Conservation (phyloP, 176 grass and related monocot species). For the Musa acuminata region DNA sequence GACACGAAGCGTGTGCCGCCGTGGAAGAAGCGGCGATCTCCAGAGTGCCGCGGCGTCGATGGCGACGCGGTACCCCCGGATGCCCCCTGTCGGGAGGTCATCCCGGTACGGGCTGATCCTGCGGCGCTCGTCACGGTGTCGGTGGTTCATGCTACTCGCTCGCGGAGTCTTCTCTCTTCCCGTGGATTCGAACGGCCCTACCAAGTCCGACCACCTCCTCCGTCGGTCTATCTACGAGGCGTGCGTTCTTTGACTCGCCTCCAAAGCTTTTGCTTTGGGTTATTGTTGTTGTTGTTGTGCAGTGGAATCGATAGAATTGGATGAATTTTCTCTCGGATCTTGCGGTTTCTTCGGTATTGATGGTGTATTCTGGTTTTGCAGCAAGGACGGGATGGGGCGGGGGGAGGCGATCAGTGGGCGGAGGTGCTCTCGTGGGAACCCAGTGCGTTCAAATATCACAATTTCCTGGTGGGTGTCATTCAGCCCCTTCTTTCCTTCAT, state of each 20-base stretch:
- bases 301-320: no score
- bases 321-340: no score
- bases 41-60: conserved; percentile 8
- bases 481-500: not conserved
- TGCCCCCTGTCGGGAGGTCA: conserved; percentile 35
- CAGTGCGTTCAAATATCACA: conserved; percentile 81
- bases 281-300: no score
- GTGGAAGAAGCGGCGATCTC: no score
- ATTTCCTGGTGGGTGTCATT: conserved; percentile 60
- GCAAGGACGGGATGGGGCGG: no score
- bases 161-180: conserved; percentile 76
- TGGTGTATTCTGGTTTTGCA: no score
- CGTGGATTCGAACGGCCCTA: conserved; percentile 29
- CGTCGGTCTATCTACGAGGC: conserved; percentile 51
- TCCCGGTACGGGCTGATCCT: conserved; percentile 47
- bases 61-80: conserved; percentile 33
- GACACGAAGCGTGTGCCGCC: no score
- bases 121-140: conserved; percentile 60
- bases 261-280: no score
- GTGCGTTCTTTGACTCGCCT: conserved; percentile 37
- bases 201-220: conserved; percentile 26
- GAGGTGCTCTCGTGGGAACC: no score
- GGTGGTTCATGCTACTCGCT: conserved; percentile 57
- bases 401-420: no score
- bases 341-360: no score